These are phyloP conservation scores for Vigna unguiculata DNA, from an alignment of 306 rosid genomes.

Conservation along the genomic window DNA sequence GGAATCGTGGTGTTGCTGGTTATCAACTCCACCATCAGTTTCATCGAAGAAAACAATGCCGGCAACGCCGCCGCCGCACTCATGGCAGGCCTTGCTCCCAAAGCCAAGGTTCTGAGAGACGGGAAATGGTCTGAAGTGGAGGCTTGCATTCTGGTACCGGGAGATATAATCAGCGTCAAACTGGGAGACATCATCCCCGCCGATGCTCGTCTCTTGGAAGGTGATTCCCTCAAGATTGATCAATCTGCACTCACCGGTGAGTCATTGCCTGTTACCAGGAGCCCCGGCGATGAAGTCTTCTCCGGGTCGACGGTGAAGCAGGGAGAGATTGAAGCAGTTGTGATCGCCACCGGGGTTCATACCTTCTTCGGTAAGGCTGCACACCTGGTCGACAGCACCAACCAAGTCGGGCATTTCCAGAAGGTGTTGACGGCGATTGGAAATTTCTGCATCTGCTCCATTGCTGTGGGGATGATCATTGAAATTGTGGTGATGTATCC, in stretches of 20 bases:
- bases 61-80: conserved; percentile 96
- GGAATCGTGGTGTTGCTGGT: conserved; percentile 67
- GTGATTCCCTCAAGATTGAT: conserved; percentile 84
- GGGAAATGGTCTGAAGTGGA: conserved; percentile 90
- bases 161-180: conserved; percentile 83
- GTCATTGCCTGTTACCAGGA: conserved; percentile 69
- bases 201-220: conserved; percentile 87
- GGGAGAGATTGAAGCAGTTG: conserved; percentile 92
- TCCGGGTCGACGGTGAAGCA: conserved; percentile 95
- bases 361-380: conserved; percentile 99
- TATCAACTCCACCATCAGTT: conserved; percentile 90
- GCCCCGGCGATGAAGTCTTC: conserved; percentile 75
- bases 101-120: conserved; percentile 89
- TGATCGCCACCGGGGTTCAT: conserved; percentile 93
- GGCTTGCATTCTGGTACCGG: conserved; percentile 80
- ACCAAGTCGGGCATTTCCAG: conserved; percentile 89
- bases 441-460: conserved; percentile 92
- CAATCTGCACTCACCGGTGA: conserved; percentile 94
- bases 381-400: conserved; percentile 84
- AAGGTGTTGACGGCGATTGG: conserved; percentile 92
- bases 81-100: conserved; percentile 98
- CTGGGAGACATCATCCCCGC: conserved; percentile 91
- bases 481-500: conserved; percentile 90
- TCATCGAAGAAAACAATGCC: conserved; percentile 91
- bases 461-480: conserved; percentile 72